A percentile compares a stretch with the other conserved stretches of the same genome.
Evolutionary conservation across 2,329 filamentous ascomycete species (phyloP).

Genomic region (Lasiodiplodia gonubiensis): DNA sequence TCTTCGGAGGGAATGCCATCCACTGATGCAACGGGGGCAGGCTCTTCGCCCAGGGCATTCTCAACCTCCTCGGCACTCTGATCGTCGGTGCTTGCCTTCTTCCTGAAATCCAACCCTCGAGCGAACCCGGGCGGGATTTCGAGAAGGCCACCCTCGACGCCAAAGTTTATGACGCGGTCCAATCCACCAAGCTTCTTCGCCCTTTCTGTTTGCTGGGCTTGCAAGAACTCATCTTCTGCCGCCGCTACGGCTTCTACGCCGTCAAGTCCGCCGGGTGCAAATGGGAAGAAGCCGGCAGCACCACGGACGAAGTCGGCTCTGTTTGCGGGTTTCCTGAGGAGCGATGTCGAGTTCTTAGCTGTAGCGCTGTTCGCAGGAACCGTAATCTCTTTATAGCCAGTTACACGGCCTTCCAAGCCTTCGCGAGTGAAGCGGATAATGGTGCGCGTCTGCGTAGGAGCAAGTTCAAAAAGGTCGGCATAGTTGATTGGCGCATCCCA

Average conservation of each 20-base stretch:
- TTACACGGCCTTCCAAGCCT: slow-evolving; percentile 89
- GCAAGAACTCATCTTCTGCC: slow-evolving; percentile 75
- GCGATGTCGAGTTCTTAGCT: slow-evolving; percentile 92
- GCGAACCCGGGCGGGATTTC: slow-evolving; percentile 81
- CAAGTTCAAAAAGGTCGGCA: slow-evolving; percentile 82
- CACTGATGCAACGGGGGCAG: slow-evolving; percentile 39
- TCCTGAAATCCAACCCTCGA: slow-evolving; percentile 76
- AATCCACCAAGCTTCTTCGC: slow-evolving; percentile 59
- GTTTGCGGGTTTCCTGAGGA: slow-evolving; percentile 82
- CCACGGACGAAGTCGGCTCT: slow-evolving; percentile 91
- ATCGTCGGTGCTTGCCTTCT: slow-evolving; percentile 61
- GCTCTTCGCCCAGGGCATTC: slow-evolving; percentile 62
- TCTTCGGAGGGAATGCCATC: slow-evolving; percentile 50
- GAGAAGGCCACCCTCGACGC: slow-evolving; percentile 76
- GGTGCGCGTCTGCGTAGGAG: slow-evolving; percentile 91
- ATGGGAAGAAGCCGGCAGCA: slow-evolving; percentile 91
- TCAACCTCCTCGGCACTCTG: slow-evolving; percentile 74
- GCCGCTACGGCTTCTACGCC: slow-evolving; percentile 84
- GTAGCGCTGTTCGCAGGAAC: slow-evolving; percentile 87
- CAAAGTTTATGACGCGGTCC: slow-evolving; percentile 86
- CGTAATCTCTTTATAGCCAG: slow-evolving; percentile 92
- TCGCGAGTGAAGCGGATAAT: slow-evolving; percentile 90
- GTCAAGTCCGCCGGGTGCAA: slow-evolving; percentile 88
- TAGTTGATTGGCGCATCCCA: slow-evolving; percentile 86
- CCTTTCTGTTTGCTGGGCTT: slow-evolving; percentile 53